These are phyloP conservation scores for Suillus weaverae DNA, from an alignment of 768 basidiomycete genomes.

Conservation along the genomic window DNA sequence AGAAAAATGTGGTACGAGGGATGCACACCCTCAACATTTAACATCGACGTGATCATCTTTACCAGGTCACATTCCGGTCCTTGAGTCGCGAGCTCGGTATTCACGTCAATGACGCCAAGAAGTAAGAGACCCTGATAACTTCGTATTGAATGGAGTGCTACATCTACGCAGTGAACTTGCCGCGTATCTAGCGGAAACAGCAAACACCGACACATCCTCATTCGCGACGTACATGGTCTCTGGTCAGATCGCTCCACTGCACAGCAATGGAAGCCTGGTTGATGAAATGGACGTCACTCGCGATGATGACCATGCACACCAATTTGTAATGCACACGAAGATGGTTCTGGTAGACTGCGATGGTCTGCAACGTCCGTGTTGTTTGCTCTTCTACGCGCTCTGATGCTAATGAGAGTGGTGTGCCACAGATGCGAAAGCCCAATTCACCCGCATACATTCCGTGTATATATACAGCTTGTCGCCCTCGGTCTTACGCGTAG, in stretches of 20 bases:
- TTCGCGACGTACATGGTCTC: constrained; percentile 72
- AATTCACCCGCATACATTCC: constrained; percentile 52
- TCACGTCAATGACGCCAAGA: constrained; percentile 79
- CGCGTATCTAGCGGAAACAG: constrained; percentile 49
- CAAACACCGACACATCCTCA: constrained; percentile 28
- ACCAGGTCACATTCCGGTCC: constrained; percentile 76
- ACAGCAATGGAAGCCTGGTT: constrained; percentile 12
- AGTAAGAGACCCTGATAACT: constrained; percentile 42
- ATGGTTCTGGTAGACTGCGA: constrained; percentile 62
- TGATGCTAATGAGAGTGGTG: neutral
- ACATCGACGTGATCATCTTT: neutral
- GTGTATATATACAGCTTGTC: constrained; percentile 74
- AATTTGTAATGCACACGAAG: constrained; percentile 44
- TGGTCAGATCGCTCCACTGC: constrained; percentile 45
- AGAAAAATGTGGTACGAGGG: constrained; percentile 39
- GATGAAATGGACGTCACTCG: constrained; percentile 39
- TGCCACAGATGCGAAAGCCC: constrained; percentile 48
- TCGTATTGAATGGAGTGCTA: constrained; percentile 3
- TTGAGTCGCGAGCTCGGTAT: constrained; percentile 70
- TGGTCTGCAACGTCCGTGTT: constrained; percentile 60
- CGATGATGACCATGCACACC: constrained; percentile 44
- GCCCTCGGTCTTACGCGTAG: constrained; percentile 58
- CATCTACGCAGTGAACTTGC: constrained; percentile 57
- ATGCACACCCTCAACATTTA: constrained; percentile 11
- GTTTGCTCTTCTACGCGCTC: neutral